Evolutionary conservation across 192 early-diverging fungal species (phyloP).

Genomic region (Mortierella claussenii): DNA sequence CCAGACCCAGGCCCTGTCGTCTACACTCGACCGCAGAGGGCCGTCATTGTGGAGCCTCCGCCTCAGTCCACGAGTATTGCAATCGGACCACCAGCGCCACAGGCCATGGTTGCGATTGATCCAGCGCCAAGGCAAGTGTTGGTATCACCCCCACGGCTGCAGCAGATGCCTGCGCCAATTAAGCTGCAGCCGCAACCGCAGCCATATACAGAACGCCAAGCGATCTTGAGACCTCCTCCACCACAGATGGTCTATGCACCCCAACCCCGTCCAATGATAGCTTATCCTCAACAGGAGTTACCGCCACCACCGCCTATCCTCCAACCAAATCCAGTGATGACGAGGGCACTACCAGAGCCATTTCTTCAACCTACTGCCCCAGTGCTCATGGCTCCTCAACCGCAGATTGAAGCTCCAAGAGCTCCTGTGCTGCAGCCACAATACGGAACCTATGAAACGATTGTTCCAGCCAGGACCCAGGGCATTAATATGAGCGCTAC

Average conservation of each 20-base stretch:
- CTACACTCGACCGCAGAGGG: slow-evolving; percentile 15
- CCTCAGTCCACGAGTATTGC: background rate
- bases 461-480: slow-evolving; percentile 17
- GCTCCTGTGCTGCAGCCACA: slow-evolving; percentile 3
- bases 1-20: slow-evolving; percentile 14
- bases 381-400: slow-evolving; percentile 11
- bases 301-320: slow-evolving; percentile 8
- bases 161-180: background rate
- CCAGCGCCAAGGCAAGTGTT: background rate
- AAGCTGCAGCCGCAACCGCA: background rate
- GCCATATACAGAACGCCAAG: background rate
- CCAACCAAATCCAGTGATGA: background rate
- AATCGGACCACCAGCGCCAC: slow-evolving; percentile 9
- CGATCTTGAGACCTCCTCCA: slow-evolving; percentile 10
- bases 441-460: slow-evolving; percentile 38
- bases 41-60: slow-evolving; percentile 23
- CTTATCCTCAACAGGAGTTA: slow-evolving; percentile 11
- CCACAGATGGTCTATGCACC: slow-evolving; percentile 14
- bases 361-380: background rate
- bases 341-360: slow-evolving; percentile 1
- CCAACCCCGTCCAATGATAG: slow-evolving; percentile 21
- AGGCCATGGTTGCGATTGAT: background rate
- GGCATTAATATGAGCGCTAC: background rate
- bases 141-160: no score
- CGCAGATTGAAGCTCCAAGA: slow-evolving; percentile 14